These are phyloP conservation scores for Gaeumannomyces tritici DNA, from an alignment of 2,329 filamentous ascomycete genomes.

Conservation along the genomic window DNA sequence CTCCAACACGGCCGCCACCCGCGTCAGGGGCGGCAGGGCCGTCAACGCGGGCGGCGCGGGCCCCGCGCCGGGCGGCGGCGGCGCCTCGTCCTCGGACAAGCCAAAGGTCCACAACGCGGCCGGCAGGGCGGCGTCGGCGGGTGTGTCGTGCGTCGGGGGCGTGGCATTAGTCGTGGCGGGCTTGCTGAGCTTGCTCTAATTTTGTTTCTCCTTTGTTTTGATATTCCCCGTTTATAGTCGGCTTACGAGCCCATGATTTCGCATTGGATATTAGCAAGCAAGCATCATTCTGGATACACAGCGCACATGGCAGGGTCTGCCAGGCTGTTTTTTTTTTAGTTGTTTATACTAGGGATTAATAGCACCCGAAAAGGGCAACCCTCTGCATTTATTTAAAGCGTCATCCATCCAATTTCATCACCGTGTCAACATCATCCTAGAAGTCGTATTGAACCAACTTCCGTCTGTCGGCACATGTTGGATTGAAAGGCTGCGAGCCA, in stretches of 20 bases:
- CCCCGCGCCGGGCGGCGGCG: not conserved
- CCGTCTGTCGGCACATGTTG: too few relatives aligned
- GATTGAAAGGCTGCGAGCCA: too few relatives aligned
- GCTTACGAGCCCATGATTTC: not conserved
- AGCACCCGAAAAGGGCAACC: too few relatives aligned
- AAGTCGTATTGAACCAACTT: too few relatives aligned
- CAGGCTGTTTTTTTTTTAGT: too few relatives aligned
- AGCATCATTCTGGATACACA: too few relatives aligned
- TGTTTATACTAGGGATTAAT: too few relatives aligned
- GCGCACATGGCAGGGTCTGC: too few relatives aligned
- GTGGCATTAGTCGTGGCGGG: not conserved
- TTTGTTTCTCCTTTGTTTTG: not conserved
- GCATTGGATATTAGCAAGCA: not conserved
- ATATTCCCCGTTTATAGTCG: not conserved
- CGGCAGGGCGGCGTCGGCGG: too few relatives aligned
- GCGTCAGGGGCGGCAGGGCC: not conserved
- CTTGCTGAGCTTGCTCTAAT: not conserved
- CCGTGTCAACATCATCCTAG: too few relatives aligned
- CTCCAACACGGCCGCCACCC: conserved; percentile 20
- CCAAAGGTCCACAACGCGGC: not conserved
- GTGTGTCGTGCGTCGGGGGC: not conserved
- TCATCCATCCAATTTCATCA: too few relatives aligned
- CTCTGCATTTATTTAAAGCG: too few relatives aligned
- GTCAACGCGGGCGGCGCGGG: not conserved
- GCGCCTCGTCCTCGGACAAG: not conserved